Percentiles rank a stretch among this genome's conserved stretches.
phyloP scores from a whole-genome alignment of 805 yeast genomes.

The Ogataea chonburiensis region DNA sequence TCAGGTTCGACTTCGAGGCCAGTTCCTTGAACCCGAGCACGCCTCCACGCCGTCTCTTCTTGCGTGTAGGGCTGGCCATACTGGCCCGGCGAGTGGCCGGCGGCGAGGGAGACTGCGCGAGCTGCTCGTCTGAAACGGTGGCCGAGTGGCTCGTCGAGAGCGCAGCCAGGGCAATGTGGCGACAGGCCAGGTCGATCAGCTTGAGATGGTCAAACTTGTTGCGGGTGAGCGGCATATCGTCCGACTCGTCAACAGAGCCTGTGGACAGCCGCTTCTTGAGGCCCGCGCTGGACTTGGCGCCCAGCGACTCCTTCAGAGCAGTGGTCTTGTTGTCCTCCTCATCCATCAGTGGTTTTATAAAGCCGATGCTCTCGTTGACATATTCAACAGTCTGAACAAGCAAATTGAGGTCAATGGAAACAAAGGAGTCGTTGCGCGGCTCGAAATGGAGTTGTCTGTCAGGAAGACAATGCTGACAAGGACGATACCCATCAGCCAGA shows the following conservation, averaged over 20 bases:
- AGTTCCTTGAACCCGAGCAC: conserved; percentile 82
- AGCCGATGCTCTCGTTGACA: conserved; percentile 59
- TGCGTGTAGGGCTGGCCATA: conserved; percentile 28
- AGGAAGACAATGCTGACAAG: conserved; percentile 61
- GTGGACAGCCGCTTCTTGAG: conserved; percentile 23
- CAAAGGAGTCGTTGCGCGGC: conserved; percentile 26
- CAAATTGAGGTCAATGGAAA: conserved; percentile 45
- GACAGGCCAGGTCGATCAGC: conserved; percentile 73
- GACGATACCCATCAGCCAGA: conserved; percentile 40
- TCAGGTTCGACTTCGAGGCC: conserved; percentile 77
- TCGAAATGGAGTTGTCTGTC: conserved; percentile 25
- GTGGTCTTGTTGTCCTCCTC: conserved; percentile 43
- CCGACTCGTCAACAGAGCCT: conserved; percentile 21
- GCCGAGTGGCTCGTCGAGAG: conserved; percentile 26
- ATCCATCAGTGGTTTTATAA: conserved; percentile 49
- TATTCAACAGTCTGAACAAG: conserved; percentile 49
- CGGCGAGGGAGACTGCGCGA: conserved; percentile 10
- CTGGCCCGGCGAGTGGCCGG: conserved; percentile 11
- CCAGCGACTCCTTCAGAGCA: conserved; percentile 18
- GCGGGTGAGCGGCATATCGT: conserved; percentile 40
- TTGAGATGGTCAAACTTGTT: conserved; percentile 68
- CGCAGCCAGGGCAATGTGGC: conserved; percentile 81
- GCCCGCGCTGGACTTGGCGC: conserved; percentile 13
- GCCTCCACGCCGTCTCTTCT: conserved; percentile 69
- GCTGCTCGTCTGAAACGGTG: conserved; percentile 8